Conservation (phyloP, 371 early-diverging fungal species). For the Mucor indicus region DNA sequence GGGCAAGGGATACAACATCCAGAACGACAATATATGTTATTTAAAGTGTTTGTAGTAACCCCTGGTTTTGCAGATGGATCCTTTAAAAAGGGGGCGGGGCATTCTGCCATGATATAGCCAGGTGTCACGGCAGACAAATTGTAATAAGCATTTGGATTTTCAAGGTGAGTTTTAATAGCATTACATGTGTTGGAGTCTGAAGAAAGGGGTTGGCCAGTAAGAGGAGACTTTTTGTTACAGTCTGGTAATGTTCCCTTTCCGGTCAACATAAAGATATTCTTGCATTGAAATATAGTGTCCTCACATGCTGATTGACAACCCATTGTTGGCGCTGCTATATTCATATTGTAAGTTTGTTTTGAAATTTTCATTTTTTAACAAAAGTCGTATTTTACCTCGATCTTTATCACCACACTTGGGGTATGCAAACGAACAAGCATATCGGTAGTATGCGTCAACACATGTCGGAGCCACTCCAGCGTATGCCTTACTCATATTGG, state of each 20-base stretch:
- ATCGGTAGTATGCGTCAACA: conserved; percentile 39
- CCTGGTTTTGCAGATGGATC: conserved; percentile 27
- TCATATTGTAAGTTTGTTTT: too few species aligned
- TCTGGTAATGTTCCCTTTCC: conserved; percentile 41
- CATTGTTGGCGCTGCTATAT: too few species aligned
- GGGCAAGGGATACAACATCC: conserved; percentile 48
- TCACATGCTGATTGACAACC: conserved; percentile 54
- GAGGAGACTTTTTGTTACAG: conserved; percentile 32
- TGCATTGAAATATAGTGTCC: conserved; percentile 28
- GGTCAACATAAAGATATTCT: conserved; percentile 31
- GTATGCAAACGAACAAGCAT: conserved; percentile 34
- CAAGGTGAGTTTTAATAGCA: conserved; percentile 22
- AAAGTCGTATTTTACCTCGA: conserved; percentile 4
- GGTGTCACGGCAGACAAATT: conserved; percentile 26
- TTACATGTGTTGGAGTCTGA: conserved; percentile 43
- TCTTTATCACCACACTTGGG: conserved; percentile 29
- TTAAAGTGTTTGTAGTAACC: conserved; percentile 8
- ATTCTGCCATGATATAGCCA: conserved; percentile 26
- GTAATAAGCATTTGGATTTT: conserved; percentile 10
- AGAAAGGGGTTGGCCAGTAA: conserved; percentile 28
- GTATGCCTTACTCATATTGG: conserved; percentile 3
- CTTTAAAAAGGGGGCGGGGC: conserved; percentile 39
- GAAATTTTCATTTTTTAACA: background rate
- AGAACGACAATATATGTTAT: conserved; percentile 18
- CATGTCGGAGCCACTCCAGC: conserved; percentile 26